Conservation (phyloP, 371 early-diverging fungal genomes). For the Mucor irregularis region DNA sequence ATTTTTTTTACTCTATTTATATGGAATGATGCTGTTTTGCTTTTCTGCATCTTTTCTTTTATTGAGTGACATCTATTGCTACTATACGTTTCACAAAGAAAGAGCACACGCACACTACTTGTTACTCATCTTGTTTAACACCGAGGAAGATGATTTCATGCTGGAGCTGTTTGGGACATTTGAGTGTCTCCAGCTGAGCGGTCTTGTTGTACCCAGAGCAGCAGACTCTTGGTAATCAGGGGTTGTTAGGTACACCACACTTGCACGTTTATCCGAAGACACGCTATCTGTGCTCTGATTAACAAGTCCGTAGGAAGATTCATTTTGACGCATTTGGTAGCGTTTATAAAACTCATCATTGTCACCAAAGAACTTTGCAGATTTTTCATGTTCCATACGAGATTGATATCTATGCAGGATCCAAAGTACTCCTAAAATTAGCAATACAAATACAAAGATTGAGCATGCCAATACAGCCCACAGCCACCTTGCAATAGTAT, state of each 20-base stretch:
- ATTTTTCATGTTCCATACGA: conserved; percentile 27
- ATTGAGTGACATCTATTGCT: too few species aligned
- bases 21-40: too few species aligned
- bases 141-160: background rate
- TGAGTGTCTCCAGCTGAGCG: conserved; percentile 24
- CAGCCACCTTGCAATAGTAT: conserved; percentile 22
- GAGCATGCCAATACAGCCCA: conserved; percentile 22
- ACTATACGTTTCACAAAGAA: too few species aligned
- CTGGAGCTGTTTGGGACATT: too few species aligned
- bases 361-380: conserved; percentile 22
- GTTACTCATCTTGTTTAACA: too few species aligned
- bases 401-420: conserved; percentile 32
- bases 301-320: background rate
- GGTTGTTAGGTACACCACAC: conserved; percentile 38
- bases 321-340: conserved; percentile 33
- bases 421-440: conserved; percentile 24
- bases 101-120: background rate
- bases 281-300: background rate
- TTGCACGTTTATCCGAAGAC: conserved; percentile 15
- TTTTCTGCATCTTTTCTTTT: too few species aligned
- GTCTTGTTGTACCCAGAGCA: conserved; percentile 26
- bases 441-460: conserved; percentile 22
- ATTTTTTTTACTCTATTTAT: too few species aligned
- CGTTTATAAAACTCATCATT: conserved; percentile 21
- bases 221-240: conserved; percentile 40